phyloP scores from a whole-genome alignment of 1,139 yeast species.

The Pichia sp. region DNA sequence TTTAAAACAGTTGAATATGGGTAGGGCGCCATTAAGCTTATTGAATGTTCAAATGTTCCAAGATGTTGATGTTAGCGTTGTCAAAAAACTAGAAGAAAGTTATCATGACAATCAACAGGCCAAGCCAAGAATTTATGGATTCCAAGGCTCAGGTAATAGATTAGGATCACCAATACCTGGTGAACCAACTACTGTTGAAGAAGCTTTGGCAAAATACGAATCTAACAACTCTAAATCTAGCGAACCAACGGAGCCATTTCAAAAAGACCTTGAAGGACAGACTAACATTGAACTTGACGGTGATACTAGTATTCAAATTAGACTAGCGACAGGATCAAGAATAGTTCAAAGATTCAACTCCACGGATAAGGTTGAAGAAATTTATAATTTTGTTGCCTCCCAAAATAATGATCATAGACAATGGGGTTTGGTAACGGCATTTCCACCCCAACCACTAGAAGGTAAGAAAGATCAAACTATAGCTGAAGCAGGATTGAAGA shows the following conservation, averaged over 20 bases:
- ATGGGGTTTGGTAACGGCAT: conserved; percentile 71
- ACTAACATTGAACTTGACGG: conserved; percentile 37
- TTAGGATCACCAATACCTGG: conserved; percentile 89
- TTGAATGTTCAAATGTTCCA: conserved; percentile 84
- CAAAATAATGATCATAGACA: conserved; percentile 40
- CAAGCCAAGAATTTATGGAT: conserved; percentile 48
- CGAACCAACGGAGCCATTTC: conserved; percentile 18
- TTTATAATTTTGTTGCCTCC: conserved; percentile 62
- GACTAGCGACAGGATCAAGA: conserved; percentile 79
- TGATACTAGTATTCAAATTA: conserved; percentile 72
- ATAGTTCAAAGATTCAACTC: conserved; percentile 60
- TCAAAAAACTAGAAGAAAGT: conserved; percentile 74
- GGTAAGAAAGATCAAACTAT: conserved; percentile 52
- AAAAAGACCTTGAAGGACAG: conserved; percentile 11
- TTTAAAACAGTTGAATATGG: conserved; percentile 74
- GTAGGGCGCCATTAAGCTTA: conserved; percentile 86
- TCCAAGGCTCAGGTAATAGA: conserved; percentile 78
- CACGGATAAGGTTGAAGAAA: conserved; percentile 55
- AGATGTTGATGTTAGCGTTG: conserved; percentile 92
- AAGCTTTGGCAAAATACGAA: conserved; percentile 14
- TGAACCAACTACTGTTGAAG: conserved; percentile 33
- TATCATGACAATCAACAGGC: conserved; percentile 66
- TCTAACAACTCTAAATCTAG: conserved; percentile 17
- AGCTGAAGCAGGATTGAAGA: conserved; percentile 69
- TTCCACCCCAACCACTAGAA: conserved; percentile 74